phyloP scores from a whole-genome alignment of 495 filamentous ascomycete species.

The Podospora conica region DNA sequence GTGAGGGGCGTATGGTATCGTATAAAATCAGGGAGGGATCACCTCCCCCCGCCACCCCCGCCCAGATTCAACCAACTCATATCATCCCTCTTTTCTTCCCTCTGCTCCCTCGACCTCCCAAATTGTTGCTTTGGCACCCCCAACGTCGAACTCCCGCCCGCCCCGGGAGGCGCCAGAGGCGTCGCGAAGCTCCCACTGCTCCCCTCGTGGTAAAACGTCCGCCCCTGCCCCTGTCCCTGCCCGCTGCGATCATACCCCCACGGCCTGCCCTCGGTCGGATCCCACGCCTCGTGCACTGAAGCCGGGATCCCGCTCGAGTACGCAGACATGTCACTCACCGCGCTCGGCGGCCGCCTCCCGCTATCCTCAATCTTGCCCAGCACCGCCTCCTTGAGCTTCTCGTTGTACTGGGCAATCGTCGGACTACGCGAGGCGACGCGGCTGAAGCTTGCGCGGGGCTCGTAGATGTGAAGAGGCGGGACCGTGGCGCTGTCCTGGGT shows the following conservation, averaged over 20 bases:
- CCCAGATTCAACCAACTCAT: constrained; percentile 75
- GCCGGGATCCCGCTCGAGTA: constrained; percentile 54
- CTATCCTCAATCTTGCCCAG: constrained; percentile 52
- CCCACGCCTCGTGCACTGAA: constrained; percentile 49
- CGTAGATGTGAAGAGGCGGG: constrained; percentile 44
- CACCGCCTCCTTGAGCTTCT: constrained; percentile 50
- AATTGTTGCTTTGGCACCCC: constrained; percentile 14
- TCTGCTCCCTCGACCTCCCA: constrained; percentile 25
- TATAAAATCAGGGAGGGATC: background rate
- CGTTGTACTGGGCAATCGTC: constrained; percentile 51
- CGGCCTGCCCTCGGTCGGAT: constrained; percentile 34
- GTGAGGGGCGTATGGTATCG: background rate
- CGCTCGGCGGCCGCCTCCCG: constrained; percentile 43
- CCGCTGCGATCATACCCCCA: constrained; percentile 45
- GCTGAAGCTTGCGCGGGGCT: constrained; percentile 48
- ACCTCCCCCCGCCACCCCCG: constrained; percentile 8
- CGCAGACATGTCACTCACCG: constrained; percentile 47
- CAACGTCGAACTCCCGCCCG: background rate
- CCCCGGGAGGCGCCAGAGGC: constrained; percentile 25
- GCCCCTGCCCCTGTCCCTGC: constrained; percentile 29
- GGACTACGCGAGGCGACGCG: constrained; percentile 61
- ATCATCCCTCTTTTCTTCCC: constrained; percentile 40
- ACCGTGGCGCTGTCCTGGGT: constrained; percentile 50
- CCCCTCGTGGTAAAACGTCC: constrained; percentile 51
- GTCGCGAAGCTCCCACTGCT: constrained; percentile 30